Base-by-base conservation (phyloP, 495 filamentous ascomycete genomes). In the Tuber brumale region DNA sequence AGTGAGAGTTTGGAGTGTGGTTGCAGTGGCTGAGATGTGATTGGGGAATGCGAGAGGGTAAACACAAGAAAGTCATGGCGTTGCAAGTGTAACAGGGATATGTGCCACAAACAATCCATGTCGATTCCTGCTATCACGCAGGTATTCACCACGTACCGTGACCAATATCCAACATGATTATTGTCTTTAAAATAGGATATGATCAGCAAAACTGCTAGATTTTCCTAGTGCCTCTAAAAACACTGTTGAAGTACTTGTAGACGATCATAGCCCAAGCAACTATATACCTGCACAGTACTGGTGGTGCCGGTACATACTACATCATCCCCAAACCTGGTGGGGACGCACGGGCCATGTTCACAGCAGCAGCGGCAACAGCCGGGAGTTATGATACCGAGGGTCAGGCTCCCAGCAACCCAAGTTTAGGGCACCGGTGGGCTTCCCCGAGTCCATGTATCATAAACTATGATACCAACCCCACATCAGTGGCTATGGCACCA, bases 11-110 rank as follows among this genome's bases (percentile, higher is more conserved):
- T 37, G 31, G 69, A 31, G 69, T 23, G 44, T 71, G 31, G 72
- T 70, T 71, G 69, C 12, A 23, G 66, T 39, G 9, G 57, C 43
- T n/a, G 74, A n/a, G 74, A 72, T 72, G 21, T 31, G 18, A 72
- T 16, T 41, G 61, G 76, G 46, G 66, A 45, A 75, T 51, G 72
- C 31, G 72, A 61, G 66, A 16, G 44, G 70, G 51, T 12, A 57
- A 57, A 66, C 57, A 66, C 12, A 18, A 18, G 3, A 31, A 66
- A 66, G 27, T 66, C 57, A 35, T 66, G 57, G 57, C 27, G 27
- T 35, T 66, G 12, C 57, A 16, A 35, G 12, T 5, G n/a, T 19
- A 14, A 18, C 14, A 45, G 9, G 23, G 7, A n/a, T 48, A 19
- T 19, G 19, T 48, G 45, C 43, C 0, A 21, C 45, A 1, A 48